Base-by-base conservation (phyloP, 2,329 filamentous ascomycete species). In the Ophiocordyceps camponoti-leonardi region DNA sequence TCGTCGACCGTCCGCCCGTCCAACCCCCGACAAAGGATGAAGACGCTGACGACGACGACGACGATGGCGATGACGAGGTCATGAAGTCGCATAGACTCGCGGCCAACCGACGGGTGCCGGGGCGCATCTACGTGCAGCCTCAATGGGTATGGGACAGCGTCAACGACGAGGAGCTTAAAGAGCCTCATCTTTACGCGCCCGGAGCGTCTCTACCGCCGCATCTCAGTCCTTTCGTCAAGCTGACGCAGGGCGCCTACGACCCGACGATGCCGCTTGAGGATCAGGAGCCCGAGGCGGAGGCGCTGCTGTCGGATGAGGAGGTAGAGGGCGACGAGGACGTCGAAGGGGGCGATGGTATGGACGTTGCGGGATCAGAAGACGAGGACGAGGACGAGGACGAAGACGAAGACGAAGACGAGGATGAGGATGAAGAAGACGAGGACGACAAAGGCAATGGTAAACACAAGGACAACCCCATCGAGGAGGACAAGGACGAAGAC, bases 131-230 rank as follows among this genome's bases (percentile, higher is more conserved):
- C 55, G 68, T 98, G 46, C 92, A 98, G 67, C 92, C 92, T 19
- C 92, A 98, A 61, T 98, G 93, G 90, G 79, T 98, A 4, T 98
- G 92, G 92, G 92, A 98, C 59, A 90, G 85, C 56, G 69, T 94
- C 61, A 98, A 98, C 61, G 85, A 92, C 42, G 86, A 86, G 50
- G 86, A 90, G 63, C 68, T 98, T 46, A 80, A 95, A 61, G 75
- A 83, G 52, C 78, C 88, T 30, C 86, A 95, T 58, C 66, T 88
- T 33, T 98, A 98, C 57, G 85, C 82, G 0, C 92, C 92, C 2
- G 92, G 92, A 18, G 83, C 88, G 18, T 81, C 86, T 53, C 71
- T 98, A 30, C 92, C 92, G 20, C 92, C 92, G 13, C 92, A 98
- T 71, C 65, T 98, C 54, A 96, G 88, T 62, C 92, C 92, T 23